Evolutionary conservation across 2,329 filamentous ascomycete genomes (phyloP), one percentile per base, ranked within the genome.

Genomic region (Hypoxylon sp.): DNA sequence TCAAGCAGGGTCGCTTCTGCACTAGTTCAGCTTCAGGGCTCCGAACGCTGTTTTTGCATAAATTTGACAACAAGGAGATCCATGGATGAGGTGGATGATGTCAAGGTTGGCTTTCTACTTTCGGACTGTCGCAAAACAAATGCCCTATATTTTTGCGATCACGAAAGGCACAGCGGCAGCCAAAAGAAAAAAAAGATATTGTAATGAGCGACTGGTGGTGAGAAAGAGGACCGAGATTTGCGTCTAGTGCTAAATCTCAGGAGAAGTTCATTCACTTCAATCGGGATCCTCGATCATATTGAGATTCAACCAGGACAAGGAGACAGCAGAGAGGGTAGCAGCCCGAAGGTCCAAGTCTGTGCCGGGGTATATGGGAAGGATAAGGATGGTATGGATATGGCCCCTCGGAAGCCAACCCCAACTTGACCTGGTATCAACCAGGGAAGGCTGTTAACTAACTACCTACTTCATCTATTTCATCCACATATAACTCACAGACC

Each of bases 261-360:
- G 69, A 70, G 63, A 70, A 70, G 46, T 59, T 69, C 63, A 35
- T 47, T 56, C 24, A 65, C 19, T 59, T 63, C 44, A 67, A 67
- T 69, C 50, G 37, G 68, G 62, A 68, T 65, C 65, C 68, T 67
- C 66, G 66, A 71, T 71, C 69, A 61, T 70, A 64, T 65, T 70
- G 66, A 69, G 69, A 67, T 71, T 69, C 55, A 46, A 56, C 61
- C 53, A 67, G 57, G 69, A 47, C 60, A 67, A 51, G 66, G 63
- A 65, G 65, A 63, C 48, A 39, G 52, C 37, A 63, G 35, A 71
- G 59, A 63, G 58, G 61, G 67, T 68, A 68, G 46, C 50, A 70
- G 68, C 65, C 61, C 68, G 68, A 70, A 65, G 51, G 51, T 68
- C 33, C 52, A 63, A 60, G 54, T 52, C 53, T 54, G 39, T 66